Evolutionary conservation across 768 basidiomycete genomes (phyloP), one percentile per base, ranked within the genome.

Genomic region (Terana coerulea): DNA sequence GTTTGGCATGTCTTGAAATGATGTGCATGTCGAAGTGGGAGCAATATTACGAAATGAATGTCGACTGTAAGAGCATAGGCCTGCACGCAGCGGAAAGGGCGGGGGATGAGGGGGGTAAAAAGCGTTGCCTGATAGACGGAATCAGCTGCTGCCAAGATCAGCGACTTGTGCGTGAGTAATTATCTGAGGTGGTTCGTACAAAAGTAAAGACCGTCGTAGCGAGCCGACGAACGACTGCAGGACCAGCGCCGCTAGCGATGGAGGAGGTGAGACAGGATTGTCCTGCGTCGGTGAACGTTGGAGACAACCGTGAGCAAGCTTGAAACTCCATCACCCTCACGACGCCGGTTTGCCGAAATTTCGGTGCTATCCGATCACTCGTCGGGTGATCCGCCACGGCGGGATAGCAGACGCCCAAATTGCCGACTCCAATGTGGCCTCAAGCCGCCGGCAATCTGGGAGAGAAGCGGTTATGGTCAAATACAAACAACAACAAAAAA

Each of bases 21-120:
- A 44, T 14, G 30, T 46, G 51, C 54, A 55, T 55, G 49, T n/a
- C 28, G 30, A 24, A 22, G 21, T 11, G 10, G 35, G 19, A 25
- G 47, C 25, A 14, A 17, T 47, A 22, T 36, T 47, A 46, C 3
- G 29, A 33, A 57, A 57, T 19, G 55, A 57, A 24, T 17, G 55
- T 49, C 52, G 51, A 57, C 55, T 57, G 55, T 57, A 57, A 57
- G 55, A 57, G 55, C 51, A 53, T 57, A 57, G 28, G 47, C 49
- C 33, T 43, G 53, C 42, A 30, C 33, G 31, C 22, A 17, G 37
- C 17, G 26, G 11, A 33, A 30, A 19, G 26, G 45, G 22, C 30
- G 25, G 30, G 34, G 30, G 33, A 39, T n/a, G 43, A n/a, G 49
- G 50, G 34, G 21, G 37, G 25, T 4, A 41, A 46, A 48, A 33